A percentile compares a stretch with the other conserved stretches of the same genome.
Conservation (phyloP, 2,329 filamentous ascomycete species). For the Exophiala viscosa region DNA sequence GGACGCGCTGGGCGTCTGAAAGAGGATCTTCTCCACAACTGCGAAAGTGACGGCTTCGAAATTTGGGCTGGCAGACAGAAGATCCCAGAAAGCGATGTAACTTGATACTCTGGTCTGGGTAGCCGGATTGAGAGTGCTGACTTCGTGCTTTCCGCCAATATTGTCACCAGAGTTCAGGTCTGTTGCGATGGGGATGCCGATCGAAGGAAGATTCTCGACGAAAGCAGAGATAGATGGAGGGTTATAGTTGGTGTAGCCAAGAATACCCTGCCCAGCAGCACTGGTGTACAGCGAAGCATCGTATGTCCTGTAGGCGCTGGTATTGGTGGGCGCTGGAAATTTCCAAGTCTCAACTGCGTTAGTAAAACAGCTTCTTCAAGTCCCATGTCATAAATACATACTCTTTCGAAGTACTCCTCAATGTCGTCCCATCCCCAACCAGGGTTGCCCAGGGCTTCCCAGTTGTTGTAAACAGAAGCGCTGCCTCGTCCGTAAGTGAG, state of each 20-base stretch:
- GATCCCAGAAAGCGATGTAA: conserved; percentile 33
- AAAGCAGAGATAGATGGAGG: conserved; percentile 31
- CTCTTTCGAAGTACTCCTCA: too few relatives aligned
- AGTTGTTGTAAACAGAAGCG: conserved; percentile 20
- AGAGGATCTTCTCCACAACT: conserved; percentile 30
- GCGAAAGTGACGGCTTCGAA: conserved; percentile 31
- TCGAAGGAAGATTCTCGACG: conserved; percentile 30
- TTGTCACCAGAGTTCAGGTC: conserved; percentile 33
- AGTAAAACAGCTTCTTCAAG: neutral
- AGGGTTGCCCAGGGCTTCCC: conserved; percentile 19
- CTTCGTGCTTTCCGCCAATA: conserved; percentile 34
- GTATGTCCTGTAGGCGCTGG: too few relatives aligned
- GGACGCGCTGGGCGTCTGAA: conserved; percentile 7
- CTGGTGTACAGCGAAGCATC: too few relatives aligned
- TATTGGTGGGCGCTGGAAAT: too few relatives aligned
- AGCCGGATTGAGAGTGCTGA: conserved; percentile 26
- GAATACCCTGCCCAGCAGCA: too few relatives aligned
- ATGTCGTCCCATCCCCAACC: conserved; percentile 24
- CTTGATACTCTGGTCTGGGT: conserved; percentile 28
- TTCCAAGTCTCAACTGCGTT: neutral
- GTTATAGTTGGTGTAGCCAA: conserved; percentile 23
- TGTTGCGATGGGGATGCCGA: conserved; percentile 33
- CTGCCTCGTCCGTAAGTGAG: conserved; percentile 21
- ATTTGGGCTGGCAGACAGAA: conserved; percentile 31
- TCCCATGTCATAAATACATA: too few relatives aligned